phyloP scores from a whole-genome alignment of 1,284 basidiomycete species.

The Ustilago crameri region DNA sequence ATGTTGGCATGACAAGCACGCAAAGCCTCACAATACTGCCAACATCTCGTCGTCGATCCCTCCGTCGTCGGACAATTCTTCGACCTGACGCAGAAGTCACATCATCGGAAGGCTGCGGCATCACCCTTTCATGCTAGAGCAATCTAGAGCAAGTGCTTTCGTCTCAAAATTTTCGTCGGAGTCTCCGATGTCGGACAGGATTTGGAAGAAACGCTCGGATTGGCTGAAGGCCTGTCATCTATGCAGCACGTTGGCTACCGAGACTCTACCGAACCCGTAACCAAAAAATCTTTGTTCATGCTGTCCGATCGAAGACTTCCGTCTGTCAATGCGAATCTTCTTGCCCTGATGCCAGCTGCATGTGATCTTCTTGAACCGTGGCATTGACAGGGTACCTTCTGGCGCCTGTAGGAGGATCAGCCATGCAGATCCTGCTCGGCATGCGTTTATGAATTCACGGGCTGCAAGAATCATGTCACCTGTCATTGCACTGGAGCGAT shows the following conservation, averaged over 20 bases:
- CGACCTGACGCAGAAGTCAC: neutral
- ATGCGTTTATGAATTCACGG: no score
- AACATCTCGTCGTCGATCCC: no score
- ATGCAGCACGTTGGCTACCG: neutral
- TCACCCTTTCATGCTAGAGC: conserved; percentile 5
- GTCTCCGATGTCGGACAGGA: neutral
- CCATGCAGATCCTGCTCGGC: no score
- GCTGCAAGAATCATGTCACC: neutral
- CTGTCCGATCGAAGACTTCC: conserved; percentile 22
- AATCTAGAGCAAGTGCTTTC: conserved; percentile 7
- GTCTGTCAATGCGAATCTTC: conserved; percentile 16
- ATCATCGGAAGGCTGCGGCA: neutral
- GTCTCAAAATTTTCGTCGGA: conserved; percentile 1
- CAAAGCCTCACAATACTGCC: no score
- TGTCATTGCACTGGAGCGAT: no score
- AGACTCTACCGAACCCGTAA: conserved; percentile 11
- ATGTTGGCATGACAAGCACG: no score
- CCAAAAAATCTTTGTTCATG: neutral
- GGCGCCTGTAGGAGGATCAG: no score
- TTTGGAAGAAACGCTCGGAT: neutral
- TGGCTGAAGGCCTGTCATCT: conserved; percentile 1
- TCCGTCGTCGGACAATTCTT: neutral
- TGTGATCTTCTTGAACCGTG: conserved; percentile 7
- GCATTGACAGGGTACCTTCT: conserved; percentile 1
- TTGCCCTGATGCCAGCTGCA: conserved; percentile 16